A percentile compares a stretch with the other conserved stretches of the same genome.
Evolutionary conservation across 2,329 filamentous ascomycete species (phyloP).

Genomic region (Monilinia fructicola): DNA sequence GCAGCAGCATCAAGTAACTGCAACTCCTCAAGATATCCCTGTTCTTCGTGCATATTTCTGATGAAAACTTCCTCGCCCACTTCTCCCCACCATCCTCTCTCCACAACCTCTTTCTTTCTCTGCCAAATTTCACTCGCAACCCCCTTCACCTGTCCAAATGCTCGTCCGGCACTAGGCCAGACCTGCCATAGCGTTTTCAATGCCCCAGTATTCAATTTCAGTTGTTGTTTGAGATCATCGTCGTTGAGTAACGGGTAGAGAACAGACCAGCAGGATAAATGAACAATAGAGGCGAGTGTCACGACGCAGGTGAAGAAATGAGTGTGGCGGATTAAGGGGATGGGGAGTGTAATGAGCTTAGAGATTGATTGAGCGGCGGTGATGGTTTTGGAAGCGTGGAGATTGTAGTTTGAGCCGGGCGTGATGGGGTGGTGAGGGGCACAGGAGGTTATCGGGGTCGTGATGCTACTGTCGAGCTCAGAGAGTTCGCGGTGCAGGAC

Average conservation of each 20-base stretch:
- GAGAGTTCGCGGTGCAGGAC: slow-evolving; percentile 79
- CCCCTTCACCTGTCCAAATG: slow-evolving; percentile 70
- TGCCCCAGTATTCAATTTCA: slow-evolving; percentile 64
- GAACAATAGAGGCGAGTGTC: slow-evolving; percentile 75
- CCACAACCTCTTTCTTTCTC: slow-evolving; percentile 37
- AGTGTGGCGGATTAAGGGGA: slow-evolving; percentile 69
- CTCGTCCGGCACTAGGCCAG: slow-evolving; percentile 52
- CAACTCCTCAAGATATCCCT: slow-evolving; percentile 39
- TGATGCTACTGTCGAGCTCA: slow-evolving; percentile 64
- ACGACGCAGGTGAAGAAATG: slow-evolving; percentile 83
- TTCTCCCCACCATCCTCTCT: slow-evolving; percentile 36
- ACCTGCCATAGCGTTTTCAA: slow-evolving; percentile 37
- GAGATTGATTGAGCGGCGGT: slow-evolving; percentile 76
- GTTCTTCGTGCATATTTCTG: slow-evolving; percentile 38
- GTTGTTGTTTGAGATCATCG: slow-evolving; percentile 69
- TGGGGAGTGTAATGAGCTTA: slow-evolving; percentile 70
- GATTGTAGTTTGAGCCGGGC: slow-evolving; percentile 33
- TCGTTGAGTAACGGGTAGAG: slow-evolving; percentile 47
- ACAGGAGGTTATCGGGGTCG: slow-evolving; percentile 61
- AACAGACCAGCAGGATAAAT: slow-evolving; percentile 72
- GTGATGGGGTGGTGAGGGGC: slow-evolving; percentile 50
- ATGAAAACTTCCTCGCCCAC: slow-evolving; percentile 39
- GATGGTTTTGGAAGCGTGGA: slow-evolving; percentile 77
- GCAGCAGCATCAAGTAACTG: slow-evolving; percentile 30
- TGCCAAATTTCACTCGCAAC: slow-evolving; percentile 73